Conservation (phyloP, 345 rosid genomes). For the Dimocarpus longan region DNA sequence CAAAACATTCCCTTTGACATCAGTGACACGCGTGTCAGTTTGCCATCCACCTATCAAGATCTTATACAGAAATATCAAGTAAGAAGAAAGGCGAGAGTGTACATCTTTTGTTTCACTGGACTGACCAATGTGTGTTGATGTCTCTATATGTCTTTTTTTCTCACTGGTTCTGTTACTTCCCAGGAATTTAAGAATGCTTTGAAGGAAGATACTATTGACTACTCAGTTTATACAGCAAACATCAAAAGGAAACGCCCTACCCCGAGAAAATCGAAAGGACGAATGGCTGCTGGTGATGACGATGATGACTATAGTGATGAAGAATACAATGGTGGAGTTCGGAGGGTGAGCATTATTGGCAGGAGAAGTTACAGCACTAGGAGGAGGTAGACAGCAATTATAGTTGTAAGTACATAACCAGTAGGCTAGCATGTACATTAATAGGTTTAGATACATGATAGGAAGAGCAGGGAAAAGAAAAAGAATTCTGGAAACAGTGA, state of each 20-base stretch:
- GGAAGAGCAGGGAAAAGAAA: constrained; percentile 27
- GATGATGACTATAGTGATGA: constrained; percentile 62
- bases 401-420: constrained; percentile 41
- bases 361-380: constrained; percentile 52
- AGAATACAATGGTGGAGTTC: constrained; percentile 48
- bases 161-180: not conserved
- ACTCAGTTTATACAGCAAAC: constrained; percentile 73
- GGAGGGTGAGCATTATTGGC: constrained; percentile 44
- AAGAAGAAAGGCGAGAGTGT: not conserved
- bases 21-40: constrained; percentile 47
- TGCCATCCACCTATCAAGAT: constrained; percentile 71
- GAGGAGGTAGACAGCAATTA: constrained; percentile 46
- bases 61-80: constrained; percentile 87
- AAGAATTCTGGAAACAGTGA: constrained; percentile 29
- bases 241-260: constrained; percentile 81
- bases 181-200: constrained; percentile 91
- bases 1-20: constrained; percentile 77
- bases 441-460: constrained; percentile 34
- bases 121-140: not conserved
- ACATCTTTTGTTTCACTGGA: not conserved
- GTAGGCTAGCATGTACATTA: constrained; percentile 62
- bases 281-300: constrained; percentile 33
- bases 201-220: constrained; percentile 87
- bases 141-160: not conserved
- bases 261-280: constrained; percentile 44